These are phyloP conservation scores for Lodderomyces oxycetoniae DNA, from an alignment of 1,139 yeast genomes.

Conservation along the genomic window DNA sequence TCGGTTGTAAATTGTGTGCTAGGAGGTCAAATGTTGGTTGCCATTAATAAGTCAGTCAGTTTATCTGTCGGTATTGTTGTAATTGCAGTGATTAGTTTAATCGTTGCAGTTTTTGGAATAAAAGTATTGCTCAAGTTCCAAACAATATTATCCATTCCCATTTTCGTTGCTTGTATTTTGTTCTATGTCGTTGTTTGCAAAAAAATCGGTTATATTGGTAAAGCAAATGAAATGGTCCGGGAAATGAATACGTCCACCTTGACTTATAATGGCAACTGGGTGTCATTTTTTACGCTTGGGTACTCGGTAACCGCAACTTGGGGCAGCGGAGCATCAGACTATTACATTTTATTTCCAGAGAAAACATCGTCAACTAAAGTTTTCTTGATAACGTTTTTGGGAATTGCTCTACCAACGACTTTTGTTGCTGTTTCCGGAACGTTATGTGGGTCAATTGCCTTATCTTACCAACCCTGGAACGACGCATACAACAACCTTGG, in stretches of 20 bases:
- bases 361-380: conserved; percentile 54
- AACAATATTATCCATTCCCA: conserved; percentile 64
- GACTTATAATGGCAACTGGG: conserved; percentile 56
- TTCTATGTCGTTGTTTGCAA: conserved; percentile 65
- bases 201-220: conserved; percentile 41
- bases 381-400: conserved; percentile 61
- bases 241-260: conserved; percentile 14
- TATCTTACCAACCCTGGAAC: conserved; percentile 55
- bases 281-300: conserved; percentile 67
- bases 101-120: conserved; percentile 74
- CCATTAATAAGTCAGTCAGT: conserved; percentile 60
- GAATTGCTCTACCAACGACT: conserved; percentile 67
- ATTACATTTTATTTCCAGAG: conserved; percentile 79
- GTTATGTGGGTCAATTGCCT: conserved; percentile 67
- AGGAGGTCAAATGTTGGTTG: conserved; percentile 75
- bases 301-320: conserved; percentile 85
- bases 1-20: conserved; percentile 77
- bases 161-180: conserved; percentile 60
- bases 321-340: conserved; percentile 87
- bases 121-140: conserved; percentile 66
- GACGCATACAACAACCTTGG: conserved; percentile 56
- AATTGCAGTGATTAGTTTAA: conserved; percentile 57
- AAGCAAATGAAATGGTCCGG: conserved; percentile 32
- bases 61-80: conserved; percentile 70
- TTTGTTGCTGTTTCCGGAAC: conserved; percentile 77